Evolutionary conservation across 805 yeast genomes (phyloP), one percentile per base, ranked within the genome.

Genomic region (Jamesozyma rosinii): DNA sequence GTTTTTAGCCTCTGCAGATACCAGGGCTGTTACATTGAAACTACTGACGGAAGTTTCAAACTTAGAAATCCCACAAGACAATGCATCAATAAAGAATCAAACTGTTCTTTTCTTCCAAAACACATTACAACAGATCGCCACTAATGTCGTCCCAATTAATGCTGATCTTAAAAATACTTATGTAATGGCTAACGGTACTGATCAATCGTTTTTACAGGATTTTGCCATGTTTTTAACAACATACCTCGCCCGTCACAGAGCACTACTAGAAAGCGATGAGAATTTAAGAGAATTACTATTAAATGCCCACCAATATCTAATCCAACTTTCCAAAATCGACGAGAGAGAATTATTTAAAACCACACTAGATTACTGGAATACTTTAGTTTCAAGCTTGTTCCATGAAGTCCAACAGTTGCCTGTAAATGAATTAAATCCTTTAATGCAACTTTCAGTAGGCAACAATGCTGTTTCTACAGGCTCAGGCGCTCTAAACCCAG

Each of bases 271-370:
- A 55, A 49, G 57, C 21, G 77, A 74, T 50, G 77, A 73, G 33
- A 63, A 68, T 43, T 63, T 71, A 35, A 74, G 75, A 54, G 81
- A 77, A 20, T 65, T 87, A 41, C 68, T 87, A 44, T 60, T 83
- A 44, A 75, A 78, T 42, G 78, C 94, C 1, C 95, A 89, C 59
- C 75, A 76, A 58, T 88, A 88, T 63, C 70, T 92, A 53, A 76
- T 92, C 52, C 83, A 83, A 54, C 72, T 92, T 45, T 88, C 97
- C 6, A 78, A 81, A 61, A 84, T 92, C 53, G 95, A 90, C 49
- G 99, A 92, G 66, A 76, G 98, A 55, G 99, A 92, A 67, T 72
- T 92, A 51, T 92, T 92, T 70, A 92, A 92, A 64, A 89, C 94
- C 37, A 86, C 95, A 57, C 74, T 92, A 51, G 99, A 92, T 62